Base-by-base conservation (phyloP, 148 eudicot genomes). In the Pharnaceum exiguum region DNA sequence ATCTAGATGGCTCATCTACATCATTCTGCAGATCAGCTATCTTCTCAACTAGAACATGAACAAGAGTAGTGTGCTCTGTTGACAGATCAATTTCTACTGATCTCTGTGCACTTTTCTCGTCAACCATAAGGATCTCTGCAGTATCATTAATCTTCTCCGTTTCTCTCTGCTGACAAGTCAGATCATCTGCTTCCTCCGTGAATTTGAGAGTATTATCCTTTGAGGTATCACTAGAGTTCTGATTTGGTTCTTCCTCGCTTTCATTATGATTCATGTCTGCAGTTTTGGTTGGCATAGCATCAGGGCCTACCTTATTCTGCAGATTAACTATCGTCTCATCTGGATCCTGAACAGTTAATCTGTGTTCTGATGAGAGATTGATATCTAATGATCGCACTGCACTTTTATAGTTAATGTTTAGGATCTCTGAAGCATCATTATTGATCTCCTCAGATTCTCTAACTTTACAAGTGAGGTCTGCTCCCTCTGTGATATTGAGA, bases 91-190 rank as follows among this genome's bases (percentile, higher is more conserved):
- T 18, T 31, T 51, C 8, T 51, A 7, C 4, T 18, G 39, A 19
- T 16, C 1, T 51, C 24, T 8, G 3, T 51, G n/a, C 6, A 51
- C 15, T 51, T 3, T 18, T 51, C 39, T 32, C 26, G 30, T 30
- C 26, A 9, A 13, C 32, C 39, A 30, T n/a, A 17, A 29, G 22
- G 28, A 19, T 11, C 17, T 1, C 35, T 4, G 10, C 6, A 1
- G 54, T 49, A 49, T 52, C 57, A 53, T 19, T 18, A 53, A 35
- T 33, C 17, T 53, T 31, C 29, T 33, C n/a, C n/a, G n/a, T n/a
- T n/a, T 8, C 35, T 5, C 27, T 13, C 26, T 10, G 26, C 22
- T 35, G 43, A 23, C 9, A 11, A 21, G 42, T 33, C 3, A 21
- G 50, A 17, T 2, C 43, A 35, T 15, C 43, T 33, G 11, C 28